Evolutionary conservation across 2,329 filamentous ascomycete genomes (phyloP), one percentile per base, ranked within the genome.

Genomic region (Penicillium sp.): DNA sequence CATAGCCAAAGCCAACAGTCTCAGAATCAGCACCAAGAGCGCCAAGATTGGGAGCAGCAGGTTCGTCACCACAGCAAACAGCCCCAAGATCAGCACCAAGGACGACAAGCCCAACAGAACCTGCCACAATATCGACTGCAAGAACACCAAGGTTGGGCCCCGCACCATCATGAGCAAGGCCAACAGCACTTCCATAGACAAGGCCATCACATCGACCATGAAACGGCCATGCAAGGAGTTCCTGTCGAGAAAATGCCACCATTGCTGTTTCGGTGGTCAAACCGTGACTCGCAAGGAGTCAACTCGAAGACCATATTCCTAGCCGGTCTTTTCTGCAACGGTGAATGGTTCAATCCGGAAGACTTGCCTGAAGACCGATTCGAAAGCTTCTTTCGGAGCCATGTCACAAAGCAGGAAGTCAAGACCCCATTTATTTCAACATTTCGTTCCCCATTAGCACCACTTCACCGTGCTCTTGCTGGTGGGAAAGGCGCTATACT

Each of bases 381-480:
- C 13, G 39, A 62, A 0, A 6, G 48, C 0, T 51, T 58, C 13
- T 55, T 67, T 7, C 38, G 43, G 1, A 56, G 45, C 0, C 68
- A 71, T 50, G 57, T 67, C 0, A 57, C 53, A 0, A 61, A 54
- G 17, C 21, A 53, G 3, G 32, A 54, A 0, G 32, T 57, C 1
- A 40, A 48, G 0, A 63, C 64, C 0, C 68, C 69, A 0, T 69
- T 71, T 10, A 68, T 72, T 4, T 71, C 69, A 0, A 61, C 63
- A 0, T 66, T 55, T 5, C 43, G 37, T 0, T 56, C 59, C 0
- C 59, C 61, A 2, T 45, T 71, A 0, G 42, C 63, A 0, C 63
- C 67, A 0, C 37, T 71, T 0, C 67, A 71, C 35, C 56, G 68
- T 33, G 65, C 61, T 0, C n/a, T 69, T 3, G 48, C 55, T 5